Percentiles rank a stretch among this genome's conserved stretches.
phyloP scores from a whole-genome alignment of 805 yeast species.

The Saturnispora besseyi region DNA sequence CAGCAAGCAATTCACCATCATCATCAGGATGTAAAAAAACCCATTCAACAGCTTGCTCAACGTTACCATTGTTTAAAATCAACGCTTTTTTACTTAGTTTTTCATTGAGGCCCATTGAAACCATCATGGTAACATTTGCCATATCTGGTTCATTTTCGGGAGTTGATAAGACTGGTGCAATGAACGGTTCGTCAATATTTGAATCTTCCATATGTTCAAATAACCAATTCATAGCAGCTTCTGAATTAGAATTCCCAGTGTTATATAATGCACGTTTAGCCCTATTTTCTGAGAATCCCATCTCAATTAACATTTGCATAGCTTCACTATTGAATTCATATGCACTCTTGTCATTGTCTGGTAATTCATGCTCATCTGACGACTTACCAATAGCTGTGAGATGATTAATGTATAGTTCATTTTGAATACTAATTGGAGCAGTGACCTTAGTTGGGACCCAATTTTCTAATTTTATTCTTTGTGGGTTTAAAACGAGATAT shows the following conservation, averaged over 20 bases:
- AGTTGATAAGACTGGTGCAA: conserved; percentile 17
- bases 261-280: conserved; percentile 57
- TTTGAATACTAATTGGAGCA: conserved; percentile 51
- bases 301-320: conserved; percentile 47
- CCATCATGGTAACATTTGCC: conserved; percentile 39
- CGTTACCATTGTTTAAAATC: conserved; percentile 44
- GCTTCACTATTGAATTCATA: conserved; percentile 52
- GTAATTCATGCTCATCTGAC: conserved; percentile 32
- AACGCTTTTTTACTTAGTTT: conserved; percentile 69
- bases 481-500: conserved; percentile 61
- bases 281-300: conserved; percentile 82
- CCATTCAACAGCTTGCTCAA: conserved; percentile 86
- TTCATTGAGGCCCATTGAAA: conserved; percentile 70
- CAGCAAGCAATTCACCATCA: conserved; percentile 44
- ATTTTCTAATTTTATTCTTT: conserved; percentile 72
- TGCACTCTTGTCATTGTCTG: conserved; percentile 21
- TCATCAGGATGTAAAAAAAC: conserved; percentile 75
- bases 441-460: conserved; percentile 86
- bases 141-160: conserved; percentile 6
- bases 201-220: conserved; percentile 83
- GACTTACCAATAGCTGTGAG: conserved; percentile 36
- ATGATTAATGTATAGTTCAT: conserved; percentile 34
- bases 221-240: conserved; percentile 84
- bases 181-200: conserved; percentile 60
- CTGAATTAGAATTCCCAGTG: conserved; percentile 58